Conservation (phyloP, 306 rosid species). For the Castanospermum australe region DNA sequence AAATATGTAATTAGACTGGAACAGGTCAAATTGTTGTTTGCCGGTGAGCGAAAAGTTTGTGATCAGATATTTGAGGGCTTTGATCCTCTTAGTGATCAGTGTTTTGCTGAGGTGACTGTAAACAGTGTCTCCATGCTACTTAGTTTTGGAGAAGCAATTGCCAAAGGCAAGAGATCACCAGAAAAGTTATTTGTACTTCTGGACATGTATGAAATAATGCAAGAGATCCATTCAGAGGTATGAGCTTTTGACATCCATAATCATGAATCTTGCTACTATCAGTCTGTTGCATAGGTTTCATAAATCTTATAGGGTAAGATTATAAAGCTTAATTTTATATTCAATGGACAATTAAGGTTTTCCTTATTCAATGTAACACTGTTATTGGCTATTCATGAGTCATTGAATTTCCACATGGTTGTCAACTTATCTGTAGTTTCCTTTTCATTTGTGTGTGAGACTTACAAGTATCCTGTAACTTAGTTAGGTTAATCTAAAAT, state of each 20-base stretch:
- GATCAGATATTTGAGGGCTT: conserved; percentile 64
- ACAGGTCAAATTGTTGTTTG: conserved; percentile 67
- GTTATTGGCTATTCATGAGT: too few species aligned
- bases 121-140: conserved; percentile 59
- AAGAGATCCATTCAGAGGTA: conserved; percentile 72
- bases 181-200: conserved; percentile 79
- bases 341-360: too few species aligned
- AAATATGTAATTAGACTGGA: conserved; percentile 17
- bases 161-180: conserved; percentile 74
- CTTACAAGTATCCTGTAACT: not conserved
- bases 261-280: not conserved
- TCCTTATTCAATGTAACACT: too few species aligned
- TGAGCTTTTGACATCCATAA: not conserved
- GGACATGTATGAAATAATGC: conserved; percentile 80
- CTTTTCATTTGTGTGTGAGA: not conserved
- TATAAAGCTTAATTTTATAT: too few species aligned
- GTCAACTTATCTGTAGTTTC: too few species aligned
- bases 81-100: conserved; percentile 56
- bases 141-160: conserved; percentile 76
- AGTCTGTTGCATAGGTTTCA: not conserved
- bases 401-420: too few species aligned
- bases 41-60: conserved; percentile 67
- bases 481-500: not conserved
- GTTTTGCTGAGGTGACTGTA: conserved; percentile 68
- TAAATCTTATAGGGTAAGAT: too few species aligned